Evolutionary conservation across 805 yeast genomes (phyloP).

Genomic region (Tetrapisispora fleetii): DNA sequence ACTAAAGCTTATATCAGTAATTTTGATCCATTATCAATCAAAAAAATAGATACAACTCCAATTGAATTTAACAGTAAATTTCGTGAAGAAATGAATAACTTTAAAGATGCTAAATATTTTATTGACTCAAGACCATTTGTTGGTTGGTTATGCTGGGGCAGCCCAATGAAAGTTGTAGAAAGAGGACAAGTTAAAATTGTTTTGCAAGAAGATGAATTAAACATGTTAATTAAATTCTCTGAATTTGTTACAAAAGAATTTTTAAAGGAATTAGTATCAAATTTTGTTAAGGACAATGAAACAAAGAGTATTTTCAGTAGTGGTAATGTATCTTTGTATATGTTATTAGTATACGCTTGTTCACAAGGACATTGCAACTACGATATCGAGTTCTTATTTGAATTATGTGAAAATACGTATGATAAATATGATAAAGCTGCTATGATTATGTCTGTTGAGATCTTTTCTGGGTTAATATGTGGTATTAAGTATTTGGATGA

Average conservation of each 20-base stretch:
- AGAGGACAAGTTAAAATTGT: conserved; percentile 23
- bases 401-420: conserved; percentile 40
- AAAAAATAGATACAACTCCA: conserved; percentile 36
- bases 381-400: conserved; percentile 41
- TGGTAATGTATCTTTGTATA: conserved; percentile 47
- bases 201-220: conserved; percentile 35
- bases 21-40: conserved; percentile 33
- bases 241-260: conserved; percentile 41
- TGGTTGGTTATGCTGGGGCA: conserved; percentile 74
- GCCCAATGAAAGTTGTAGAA: conserved; percentile 35
- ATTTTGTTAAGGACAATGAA: conserved; percentile 58
- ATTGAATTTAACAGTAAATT: conserved; percentile 33
- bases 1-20: conserved; percentile 33
- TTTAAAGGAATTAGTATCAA: conserved; percentile 41
- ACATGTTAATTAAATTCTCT: conserved; percentile 37
- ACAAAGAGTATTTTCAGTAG: conserved; percentile 55
- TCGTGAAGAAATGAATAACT: conserved; percentile 40
- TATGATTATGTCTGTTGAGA: conserved; percentile 65
- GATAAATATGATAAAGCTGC: conserved; percentile 62
- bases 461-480: conserved; percentile 51
- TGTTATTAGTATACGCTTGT: conserved; percentile 40
- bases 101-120: conserved; percentile 38
- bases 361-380: conserved; percentile 34
- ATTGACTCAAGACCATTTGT: conserved; percentile 44
- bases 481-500: conserved; percentile 35